Evolutionary conservation across 768 basidiomycete genomes (phyloP), one percentile per base, ranked within the genome.

Genomic region (Lepiota venenata): DNA sequence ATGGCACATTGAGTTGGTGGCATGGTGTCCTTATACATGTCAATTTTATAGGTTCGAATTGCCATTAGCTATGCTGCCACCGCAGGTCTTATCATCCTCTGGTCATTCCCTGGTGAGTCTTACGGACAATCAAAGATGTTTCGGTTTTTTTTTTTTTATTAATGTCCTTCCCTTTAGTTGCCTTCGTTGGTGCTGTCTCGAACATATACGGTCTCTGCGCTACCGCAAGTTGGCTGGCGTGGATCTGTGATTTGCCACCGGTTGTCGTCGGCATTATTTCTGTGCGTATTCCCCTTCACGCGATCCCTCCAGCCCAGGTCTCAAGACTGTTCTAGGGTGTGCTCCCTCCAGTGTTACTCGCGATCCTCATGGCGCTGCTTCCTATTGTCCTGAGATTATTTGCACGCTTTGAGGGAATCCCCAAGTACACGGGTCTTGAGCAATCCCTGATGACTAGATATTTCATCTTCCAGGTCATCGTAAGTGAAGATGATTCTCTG

Each of bases 391-490:
- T 98, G 55, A 80, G 96, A 37, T 71, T 91, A 18, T 73, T 98
- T 25, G 91, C 85, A 11, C 75, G 81, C 16, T 87, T 97, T 50
- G 92, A 98, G 71, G 97, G 97, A 16, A 91, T 93, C 16, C 94
- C 96, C 0, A 86, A 89, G 60, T 78, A 79, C 32, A 90, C 86
- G 0, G 87, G 84, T 1, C 71, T 98, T 39, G 96, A 99, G 61
- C 78, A 97, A 4, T 90, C 87, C 48, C 70, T 99, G 64, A 97
- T 98, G 95, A 85, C 84, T 1, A 77, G 97, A 18, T 98, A 79
- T 72, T 96, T 96, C 73, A 73, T 92, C 58, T 97, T 97, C 79
- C 88, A 90, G 73, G 90, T 95, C 46, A 72, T 97, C 50, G 92
- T 95, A 70, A 59, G 91, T 82, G 3, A n/a, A 35, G 42, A 20